Conservation (phyloP, 192 early-diverging fungal species). For the Coemansia sp. region DNA sequence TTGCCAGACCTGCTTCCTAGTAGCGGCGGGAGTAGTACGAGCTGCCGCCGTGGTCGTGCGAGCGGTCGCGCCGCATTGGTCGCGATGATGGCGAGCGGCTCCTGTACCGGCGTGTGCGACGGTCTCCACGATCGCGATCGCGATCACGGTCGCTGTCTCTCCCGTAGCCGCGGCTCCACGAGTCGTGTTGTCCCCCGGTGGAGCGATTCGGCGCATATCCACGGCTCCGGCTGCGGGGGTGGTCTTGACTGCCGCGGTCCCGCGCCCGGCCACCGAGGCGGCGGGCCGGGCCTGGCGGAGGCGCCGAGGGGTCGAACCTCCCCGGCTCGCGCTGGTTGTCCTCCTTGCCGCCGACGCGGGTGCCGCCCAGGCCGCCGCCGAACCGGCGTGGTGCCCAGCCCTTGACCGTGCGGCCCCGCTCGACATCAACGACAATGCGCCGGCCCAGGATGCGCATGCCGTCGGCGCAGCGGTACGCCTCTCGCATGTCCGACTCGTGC, state of each 20-base stretch:
- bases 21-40: slow-evolving; percentile 26
- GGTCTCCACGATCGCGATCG: slow-evolving; percentile 12
- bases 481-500: slow-evolving; percentile 76
- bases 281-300: neutral
- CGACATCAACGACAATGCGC: slow-evolving; percentile 88
- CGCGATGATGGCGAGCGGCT: slow-evolving; percentile 44
- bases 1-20: slow-evolving; percentile 1
- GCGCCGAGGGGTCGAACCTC: slow-evolving; percentile 26
- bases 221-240: slow-evolving; percentile 17
- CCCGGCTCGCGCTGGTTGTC: slow-evolving; percentile 37
- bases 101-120: slow-evolving; percentile 13
- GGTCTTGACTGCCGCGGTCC: slow-evolving; percentile 3
- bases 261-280: slow-evolving; percentile 7
- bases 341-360: slow-evolving; percentile 29
- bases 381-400: slow-evolving; percentile 75
- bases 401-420: slow-evolving; percentile 93
- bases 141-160: slow-evolving; percentile 14
- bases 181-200: neutral
- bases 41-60: slow-evolving; percentile 24
- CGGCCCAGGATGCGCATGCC: slow-evolving; percentile 79
- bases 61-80: slow-evolving; percentile 34
- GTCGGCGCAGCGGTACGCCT: slow-evolving; percentile 65
- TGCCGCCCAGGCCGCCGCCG: slow-evolving; percentile 44
- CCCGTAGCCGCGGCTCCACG: neutral
- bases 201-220: slow-evolving; percentile 6